phyloP scores from a whole-genome alignment of 2,329 filamentous ascomycete species.

The Aspergillus tubingensis region DNA sequence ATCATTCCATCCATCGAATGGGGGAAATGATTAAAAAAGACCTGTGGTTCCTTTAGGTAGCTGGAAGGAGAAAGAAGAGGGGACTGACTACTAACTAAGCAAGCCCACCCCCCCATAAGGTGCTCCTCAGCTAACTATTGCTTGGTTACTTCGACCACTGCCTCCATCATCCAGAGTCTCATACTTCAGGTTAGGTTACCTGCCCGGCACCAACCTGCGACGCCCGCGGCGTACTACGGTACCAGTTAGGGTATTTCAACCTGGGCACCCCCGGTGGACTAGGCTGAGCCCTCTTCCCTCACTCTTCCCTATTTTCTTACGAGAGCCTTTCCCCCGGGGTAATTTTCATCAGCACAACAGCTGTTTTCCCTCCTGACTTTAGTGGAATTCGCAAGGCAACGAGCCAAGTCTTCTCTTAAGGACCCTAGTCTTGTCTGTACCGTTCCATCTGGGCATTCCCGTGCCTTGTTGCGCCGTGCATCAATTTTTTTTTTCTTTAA shows the following conservation, averaged over 20 bases:
- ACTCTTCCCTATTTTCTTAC: neutral
- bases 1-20: constrained; percentile 1
- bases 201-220: constrained; percentile 8
- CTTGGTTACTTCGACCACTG: neutral
- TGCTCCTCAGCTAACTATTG: neutral
- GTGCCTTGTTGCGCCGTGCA: constrained; percentile 19
- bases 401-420: constrained; percentile 22
- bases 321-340: neutral
- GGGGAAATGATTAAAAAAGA: constrained; percentile 6
- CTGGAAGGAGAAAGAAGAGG: neutral
- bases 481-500: neutral
- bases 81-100: neutral
- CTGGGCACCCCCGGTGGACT: constrained; percentile 18
- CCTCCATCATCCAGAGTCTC: neutral
- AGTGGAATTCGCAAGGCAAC: constrained; percentile 13
- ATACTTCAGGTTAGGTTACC: neutral
- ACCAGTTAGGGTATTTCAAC: constrained; percentile 23
- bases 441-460: constrained; percentile 27
- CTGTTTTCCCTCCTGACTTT: constrained; percentile 3
- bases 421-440: constrained; percentile 21
- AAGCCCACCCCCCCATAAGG: constrained; percentile 4
- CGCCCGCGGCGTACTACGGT: constrained; percentile 1
- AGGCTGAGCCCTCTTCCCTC: constrained; percentile 3
- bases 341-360: neutral
- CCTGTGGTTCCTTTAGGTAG: constrained; percentile 7